Evolutionary conservation across 176 grass and related monocot genomes (phyloP).

Genomic region (Microstegium vimineum): DNA sequence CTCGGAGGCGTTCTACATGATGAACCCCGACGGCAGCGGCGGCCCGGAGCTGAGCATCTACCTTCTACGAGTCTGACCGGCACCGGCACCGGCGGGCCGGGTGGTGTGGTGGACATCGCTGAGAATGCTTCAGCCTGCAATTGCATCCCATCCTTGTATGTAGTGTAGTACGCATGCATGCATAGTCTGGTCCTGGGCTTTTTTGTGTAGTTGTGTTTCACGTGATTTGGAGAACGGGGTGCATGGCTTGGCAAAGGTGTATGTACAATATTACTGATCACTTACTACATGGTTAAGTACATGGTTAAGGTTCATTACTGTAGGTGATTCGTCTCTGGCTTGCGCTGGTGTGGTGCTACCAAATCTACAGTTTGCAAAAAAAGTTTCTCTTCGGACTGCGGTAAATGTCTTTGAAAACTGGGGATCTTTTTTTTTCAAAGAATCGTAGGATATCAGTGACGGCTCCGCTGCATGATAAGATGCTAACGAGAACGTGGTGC

Average conservation of each 20-base stretch:
- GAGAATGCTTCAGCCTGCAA: not conserved
- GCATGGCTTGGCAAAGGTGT: constrained; percentile 20
- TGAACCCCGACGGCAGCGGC: constrained; percentile 75
- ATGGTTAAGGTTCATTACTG: constrained; percentile 12
- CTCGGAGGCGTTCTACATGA: constrained; percentile 93
- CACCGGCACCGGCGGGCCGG: no score
- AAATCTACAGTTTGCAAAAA: no score
- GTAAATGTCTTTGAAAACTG: not conserved
- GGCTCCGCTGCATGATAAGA: not conserved
- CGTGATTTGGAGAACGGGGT: constrained; percentile 30
- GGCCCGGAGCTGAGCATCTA: constrained; percentile 87
- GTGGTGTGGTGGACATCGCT: not conserved
- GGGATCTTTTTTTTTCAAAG: not conserved
- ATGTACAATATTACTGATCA: constrained; percentile 38
- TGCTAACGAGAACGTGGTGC: not conserved
- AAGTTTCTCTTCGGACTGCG: not conserved
- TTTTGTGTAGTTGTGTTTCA: constrained; percentile 13
- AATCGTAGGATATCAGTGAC: not conserved
- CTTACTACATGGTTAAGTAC: constrained; percentile 24
- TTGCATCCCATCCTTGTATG: constrained; percentile 7
- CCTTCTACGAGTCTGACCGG: constrained; percentile 64
- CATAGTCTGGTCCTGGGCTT: not conserved
- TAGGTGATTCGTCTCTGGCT: constrained; percentile 1
- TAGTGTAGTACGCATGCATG: not conserved
- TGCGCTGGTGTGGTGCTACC: not conserved